phyloP scores from a whole-genome alignment of 352 stramenopile genomes.

The Globisporangium radiosum region DNA sequence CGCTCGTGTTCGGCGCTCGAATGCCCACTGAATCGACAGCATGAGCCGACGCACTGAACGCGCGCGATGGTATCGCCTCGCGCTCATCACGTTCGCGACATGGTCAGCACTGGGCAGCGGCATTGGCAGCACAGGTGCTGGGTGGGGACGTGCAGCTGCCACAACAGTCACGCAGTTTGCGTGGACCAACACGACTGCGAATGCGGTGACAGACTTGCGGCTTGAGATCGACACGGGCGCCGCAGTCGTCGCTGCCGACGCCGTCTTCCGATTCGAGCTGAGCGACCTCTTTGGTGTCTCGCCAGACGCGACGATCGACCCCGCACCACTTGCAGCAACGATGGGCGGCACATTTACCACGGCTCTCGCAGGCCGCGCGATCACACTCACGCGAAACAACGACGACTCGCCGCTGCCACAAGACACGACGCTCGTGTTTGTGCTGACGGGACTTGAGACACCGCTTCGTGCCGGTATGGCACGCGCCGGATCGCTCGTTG shows the following conservation, averaged over 20 bases:
- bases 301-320: slow-evolving; percentile 15
- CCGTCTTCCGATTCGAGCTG: slow-evolving; percentile 24
- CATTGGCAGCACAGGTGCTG: no score
- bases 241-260: slow-evolving; percentile 19
- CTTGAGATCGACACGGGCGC: slow-evolving; percentile 21
- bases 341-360: slow-evolving; percentile 24
- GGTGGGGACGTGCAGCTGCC: background rate
- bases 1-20: no score
- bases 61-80: background rate
- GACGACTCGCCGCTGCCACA: slow-evolving; percentile 8
- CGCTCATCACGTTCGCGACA: slow-evolving; percentile 1
- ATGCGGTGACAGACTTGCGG: slow-evolving; percentile 10
- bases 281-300: slow-evolving; percentile 18
- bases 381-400: slow-evolving; percentile 17
- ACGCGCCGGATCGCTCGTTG: slow-evolving; percentile 14
- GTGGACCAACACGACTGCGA: slow-evolving; percentile 28
- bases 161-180: slow-evolving; percentile 1
- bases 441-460: slow-evolving; percentile 10
- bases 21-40: background rate
- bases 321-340: slow-evolving; percentile 4
- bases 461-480: slow-evolving; percentile 8
- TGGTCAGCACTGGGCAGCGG: background rate
- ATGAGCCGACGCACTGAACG: background rate
- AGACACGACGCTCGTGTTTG: slow-evolving; percentile 7
- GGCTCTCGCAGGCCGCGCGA: slow-evolving; percentile 10